Evolutionary conservation across 768 basidiomycete species (phyloP), one percentile per base, ranked within the genome.

Genomic region (Lentinula edodes): DNA sequence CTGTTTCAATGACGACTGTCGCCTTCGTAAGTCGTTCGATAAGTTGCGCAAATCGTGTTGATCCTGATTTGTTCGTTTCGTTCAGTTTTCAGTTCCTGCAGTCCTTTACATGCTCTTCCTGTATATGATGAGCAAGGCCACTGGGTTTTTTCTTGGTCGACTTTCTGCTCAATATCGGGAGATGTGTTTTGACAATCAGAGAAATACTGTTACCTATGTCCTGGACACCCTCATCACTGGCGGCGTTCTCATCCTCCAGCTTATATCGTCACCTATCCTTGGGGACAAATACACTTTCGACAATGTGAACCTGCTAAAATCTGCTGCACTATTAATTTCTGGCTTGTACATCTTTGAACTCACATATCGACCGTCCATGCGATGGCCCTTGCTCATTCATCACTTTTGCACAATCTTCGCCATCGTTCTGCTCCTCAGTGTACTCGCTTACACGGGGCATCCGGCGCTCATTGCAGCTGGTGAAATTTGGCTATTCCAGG

Each of bases 271-370:
- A 7, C 54, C 54, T 15, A 41, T 43, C 35, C 38, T 56, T 13
- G 54, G 12, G 5, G 18, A 41, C 12, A 32, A 36, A 5, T 56
- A 56, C 54, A 42, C 54, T 3, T 56, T 56, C 38, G 38, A 41
- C 54, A 15, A 12, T 39, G 34, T 56, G 6, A 28, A 23, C 38
- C 32, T 56, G 41, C 54, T 56, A 1, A 56, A 56, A 41, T 16
- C 38, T 3, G 16, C 54, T 13, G 54, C 54, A 16, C 36, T 56
- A 5, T 15, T 41, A 36, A 42, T 56, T 12, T 56, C 54, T 5
- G 54, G 54, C 12, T 15, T 56, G 36, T 56, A 56, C 18, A 56
- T 56, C n/a, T 56, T 42, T 23, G 54, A 56, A 13, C 41, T 56
- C 3, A 42, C 54, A 28, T 56, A 42, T 41, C 18, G 54, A 15